These are phyloP conservation scores for Pulveroboletus sp. DNA, from an alignment of 768 basidiomycete species.

Conservation along the genomic window DNA sequence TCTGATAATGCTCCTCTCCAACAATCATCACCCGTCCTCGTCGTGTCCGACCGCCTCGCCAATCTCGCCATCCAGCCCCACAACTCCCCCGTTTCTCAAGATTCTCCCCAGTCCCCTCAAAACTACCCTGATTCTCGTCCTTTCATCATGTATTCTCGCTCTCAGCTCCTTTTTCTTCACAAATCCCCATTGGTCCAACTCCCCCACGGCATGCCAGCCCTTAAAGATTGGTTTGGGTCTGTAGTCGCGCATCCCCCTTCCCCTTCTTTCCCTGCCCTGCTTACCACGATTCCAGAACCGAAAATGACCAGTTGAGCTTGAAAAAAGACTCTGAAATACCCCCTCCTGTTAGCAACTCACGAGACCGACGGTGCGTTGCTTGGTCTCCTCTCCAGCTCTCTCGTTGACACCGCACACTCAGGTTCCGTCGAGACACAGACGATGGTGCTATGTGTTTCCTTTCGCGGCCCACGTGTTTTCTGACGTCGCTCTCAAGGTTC, in stretches of 20 bases:
- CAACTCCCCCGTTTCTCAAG: conserved; percentile 8
- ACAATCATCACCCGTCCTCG: conserved; percentile 21
- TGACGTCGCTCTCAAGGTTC: conserved; percentile 39
- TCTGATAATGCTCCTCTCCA: conserved; percentile 21
- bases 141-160: conserved; percentile 64
- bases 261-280: conserved; percentile 1
- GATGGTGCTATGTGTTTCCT: conserved; percentile 52
- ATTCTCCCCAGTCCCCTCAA: conserved; percentile 10
- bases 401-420: conserved; percentile 27
- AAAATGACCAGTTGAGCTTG: conserved; percentile 40
- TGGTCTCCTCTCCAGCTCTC: neutral
- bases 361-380: conserved; percentile 61
- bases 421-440: conserved; percentile 73
- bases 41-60: conserved; percentile 30
- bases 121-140: conserved; percentile 32
- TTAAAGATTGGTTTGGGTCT: conserved; percentile 89
- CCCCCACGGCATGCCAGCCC: conserved; percentile 71
- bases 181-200: conserved; percentile 71
- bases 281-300: conserved; percentile 36
- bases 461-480: conserved; percentile 1
- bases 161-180: conserved; percentile 61
- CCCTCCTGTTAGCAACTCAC: conserved; percentile 44
- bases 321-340: conserved; percentile 61
- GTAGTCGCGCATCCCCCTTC: conserved; percentile 24
- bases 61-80: conserved; percentile 28